Base-by-base conservation (phyloP, 2,329 filamentous ascomycete genomes). In the Alternaria panax region DNA sequence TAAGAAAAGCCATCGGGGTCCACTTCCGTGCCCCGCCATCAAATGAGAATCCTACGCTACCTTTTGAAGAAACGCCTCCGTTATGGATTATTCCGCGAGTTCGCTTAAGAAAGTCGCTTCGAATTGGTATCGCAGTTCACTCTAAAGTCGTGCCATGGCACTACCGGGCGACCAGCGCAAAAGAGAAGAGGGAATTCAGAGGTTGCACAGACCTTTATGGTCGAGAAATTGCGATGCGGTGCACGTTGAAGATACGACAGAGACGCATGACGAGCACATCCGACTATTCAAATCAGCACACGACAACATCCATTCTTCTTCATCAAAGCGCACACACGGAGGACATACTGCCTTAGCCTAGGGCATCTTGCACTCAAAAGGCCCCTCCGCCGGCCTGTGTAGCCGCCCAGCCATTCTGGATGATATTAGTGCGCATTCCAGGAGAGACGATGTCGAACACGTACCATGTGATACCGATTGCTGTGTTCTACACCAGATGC, bases 391-490 rank as follows among this genome's bases (percentile, higher is more conserved):
- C 36, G 20, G 42, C 54, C 16, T 40, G n/a, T n/a, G 28, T 24
- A 28, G 36, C 34, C n/a, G 18, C 42, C 27, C 28, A 52, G 12
- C 57, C 62, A 42, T 50, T 46, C 18, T 43, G 38, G 14, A 61
- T 60, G 34, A 65, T 59, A 11, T 14, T 24, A 9, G 45, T 38
- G 50, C 62, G 57, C 71, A 70, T 48, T 68, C 34, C 47, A 73
- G 69, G 51, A 73, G 0, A 74, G 41, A 4, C 65, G 65, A 25
- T 69, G 68, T 60, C 71, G 68, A 6, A 53, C 61, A 8, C 70
- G 65, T 6, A 60, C 59, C 20, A 60, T 18, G 7, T 9, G 2
- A 9, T 47, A 32, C 12, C 22, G 27, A 32, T 47, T 14, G n/a
- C 16, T 45, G 24, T 18, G 6, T n/a, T 27, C 42, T n/a, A 28